These are phyloP conservation scores for Serendipita sp. DNA, from an alignment of 1,284 basidiomycete species.

Conservation along the genomic window DNA sequence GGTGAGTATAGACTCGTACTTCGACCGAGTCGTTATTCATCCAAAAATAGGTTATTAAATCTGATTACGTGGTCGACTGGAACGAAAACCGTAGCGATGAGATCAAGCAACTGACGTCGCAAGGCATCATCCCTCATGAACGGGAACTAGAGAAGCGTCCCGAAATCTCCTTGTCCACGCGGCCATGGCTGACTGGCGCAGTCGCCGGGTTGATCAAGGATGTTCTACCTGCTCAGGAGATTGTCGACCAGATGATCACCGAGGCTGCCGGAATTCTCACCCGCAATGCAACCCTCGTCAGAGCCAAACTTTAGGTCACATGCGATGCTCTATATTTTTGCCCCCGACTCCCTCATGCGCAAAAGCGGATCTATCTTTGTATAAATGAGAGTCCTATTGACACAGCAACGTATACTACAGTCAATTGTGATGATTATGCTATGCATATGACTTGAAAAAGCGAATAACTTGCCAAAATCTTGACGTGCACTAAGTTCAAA, in stretches of 20 bases:
- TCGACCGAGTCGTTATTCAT: constrained; percentile 46
- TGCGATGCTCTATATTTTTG: not conserved
- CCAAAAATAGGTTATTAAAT: constrained; percentile 4
- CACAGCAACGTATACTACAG: constrained; percentile 4
- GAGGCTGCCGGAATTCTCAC: constrained; percentile 40
- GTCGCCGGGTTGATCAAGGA: constrained; percentile 68
- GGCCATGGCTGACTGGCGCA: constrained; percentile 65
- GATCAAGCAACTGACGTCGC: constrained; percentile 60
- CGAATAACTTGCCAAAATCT: not conserved
- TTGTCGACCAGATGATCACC: constrained; percentile 67
- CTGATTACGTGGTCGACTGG: constrained; percentile 24
- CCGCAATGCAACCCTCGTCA: constrained; percentile 23
- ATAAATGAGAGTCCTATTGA: not conserved
- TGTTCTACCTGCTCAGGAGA: constrained; percentile 61
- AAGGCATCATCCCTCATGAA: constrained; percentile 63
- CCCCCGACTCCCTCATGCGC: not conserved
- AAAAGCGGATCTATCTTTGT: not conserved
- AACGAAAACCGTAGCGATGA: constrained; percentile 54
- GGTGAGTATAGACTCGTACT: constrained; percentile 66
- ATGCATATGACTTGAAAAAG: not conserved
- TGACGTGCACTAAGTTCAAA: not conserved
- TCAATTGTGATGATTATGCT: not conserved
- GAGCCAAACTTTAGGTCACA: constrained; percentile 26
- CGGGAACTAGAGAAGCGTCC: constrained; percentile 62
- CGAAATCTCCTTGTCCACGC: constrained; percentile 51